Conservation (phyloP, 1,284 basidiomycete species). For the Microbotryum intermedium region DNA sequence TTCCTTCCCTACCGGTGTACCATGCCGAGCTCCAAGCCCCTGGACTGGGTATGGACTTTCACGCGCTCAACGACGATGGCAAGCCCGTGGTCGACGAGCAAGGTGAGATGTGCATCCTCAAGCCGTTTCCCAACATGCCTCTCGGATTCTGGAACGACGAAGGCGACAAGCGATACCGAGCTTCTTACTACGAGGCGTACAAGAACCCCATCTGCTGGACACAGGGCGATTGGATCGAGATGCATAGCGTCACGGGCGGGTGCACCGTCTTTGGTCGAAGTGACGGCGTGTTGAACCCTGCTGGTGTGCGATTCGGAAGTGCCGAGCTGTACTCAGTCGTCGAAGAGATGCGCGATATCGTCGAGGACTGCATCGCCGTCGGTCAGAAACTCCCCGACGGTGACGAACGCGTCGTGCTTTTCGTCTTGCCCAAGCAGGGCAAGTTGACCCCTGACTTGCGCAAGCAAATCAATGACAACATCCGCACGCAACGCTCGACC, state of each 20-base stretch:
- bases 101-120: conserved; percentile 58
- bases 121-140: conserved; percentile 77
- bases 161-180: conserved; percentile 54
- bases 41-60: conserved; percentile 56
- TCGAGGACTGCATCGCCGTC: conserved; percentile 49
- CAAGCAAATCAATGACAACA: conserved; percentile 38
- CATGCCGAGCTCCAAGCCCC: conserved; percentile 77
- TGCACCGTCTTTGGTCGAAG: conserved; percentile 52
- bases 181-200: conserved; percentile 64
- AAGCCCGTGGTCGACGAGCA: conserved; percentile 38
- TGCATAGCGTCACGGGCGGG: conserved; percentile 16
- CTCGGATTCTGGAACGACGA: conserved; percentile 47
- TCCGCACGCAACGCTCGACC: conserved; percentile 18
- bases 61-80: conserved; percentile 49
- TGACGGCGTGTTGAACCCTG: conserved; percentile 66
- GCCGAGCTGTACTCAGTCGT: conserved; percentile 78
- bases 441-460: conserved; percentile 50
- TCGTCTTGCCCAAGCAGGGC: conserved; percentile 60
- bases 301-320: conserved; percentile 73
- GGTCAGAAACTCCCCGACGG: conserved; percentile 61
- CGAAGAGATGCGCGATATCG: conserved; percentile 41
- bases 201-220: conserved; percentile 9
- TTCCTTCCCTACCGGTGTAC: conserved; percentile 59
- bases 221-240: conserved; percentile 24
- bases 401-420: conserved; percentile 75